Evolutionary conservation across 768 basidiomycete species (phyloP).

Genomic region (Mycena indigotica): DNA sequence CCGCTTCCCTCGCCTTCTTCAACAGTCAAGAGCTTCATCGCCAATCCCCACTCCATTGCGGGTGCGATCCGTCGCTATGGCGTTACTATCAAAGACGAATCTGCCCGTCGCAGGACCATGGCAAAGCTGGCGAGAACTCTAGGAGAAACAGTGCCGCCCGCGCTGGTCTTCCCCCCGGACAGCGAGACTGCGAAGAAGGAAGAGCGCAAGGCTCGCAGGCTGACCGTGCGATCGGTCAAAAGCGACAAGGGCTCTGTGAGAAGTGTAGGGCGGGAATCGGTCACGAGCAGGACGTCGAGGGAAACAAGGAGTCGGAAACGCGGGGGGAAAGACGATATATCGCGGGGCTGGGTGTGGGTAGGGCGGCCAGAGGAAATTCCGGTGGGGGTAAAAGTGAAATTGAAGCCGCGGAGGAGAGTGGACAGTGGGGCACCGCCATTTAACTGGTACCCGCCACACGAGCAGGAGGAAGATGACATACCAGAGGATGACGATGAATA

Average conservation of each 20-base stretch:
- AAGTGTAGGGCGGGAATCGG: not conserved
- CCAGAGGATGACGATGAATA: not conserved
- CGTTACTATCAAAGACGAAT: not conserved
- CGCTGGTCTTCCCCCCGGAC: conserved; percentile 34
- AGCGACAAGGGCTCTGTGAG: not conserved
- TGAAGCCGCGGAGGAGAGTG: not conserved
- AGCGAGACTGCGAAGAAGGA: not conserved
- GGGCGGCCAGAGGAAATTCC: not conserved
- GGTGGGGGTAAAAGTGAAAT: not conserved
- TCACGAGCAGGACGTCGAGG: not conserved
- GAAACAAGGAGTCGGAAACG: not conserved
- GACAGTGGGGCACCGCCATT: not conserved
- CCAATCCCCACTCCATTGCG: not conserved
- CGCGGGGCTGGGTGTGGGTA: conserved; percentile 2
- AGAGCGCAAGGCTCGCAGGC: not conserved
- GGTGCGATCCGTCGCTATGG: not conserved
- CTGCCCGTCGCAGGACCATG: conserved; percentile 25
- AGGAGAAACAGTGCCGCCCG: conserved; percentile 47
- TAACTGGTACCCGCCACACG: not conserved
- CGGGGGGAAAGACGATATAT: not conserved
- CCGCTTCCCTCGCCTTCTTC: not conserved
- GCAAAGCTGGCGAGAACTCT: conserved; percentile 49
- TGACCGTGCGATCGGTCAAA: not conserved
- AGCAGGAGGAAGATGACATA: not conserved
- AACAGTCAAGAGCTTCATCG: not conserved